Base-by-base conservation (phyloP, 495 filamentous ascomycete species). In the Neurospora africana region DNA sequence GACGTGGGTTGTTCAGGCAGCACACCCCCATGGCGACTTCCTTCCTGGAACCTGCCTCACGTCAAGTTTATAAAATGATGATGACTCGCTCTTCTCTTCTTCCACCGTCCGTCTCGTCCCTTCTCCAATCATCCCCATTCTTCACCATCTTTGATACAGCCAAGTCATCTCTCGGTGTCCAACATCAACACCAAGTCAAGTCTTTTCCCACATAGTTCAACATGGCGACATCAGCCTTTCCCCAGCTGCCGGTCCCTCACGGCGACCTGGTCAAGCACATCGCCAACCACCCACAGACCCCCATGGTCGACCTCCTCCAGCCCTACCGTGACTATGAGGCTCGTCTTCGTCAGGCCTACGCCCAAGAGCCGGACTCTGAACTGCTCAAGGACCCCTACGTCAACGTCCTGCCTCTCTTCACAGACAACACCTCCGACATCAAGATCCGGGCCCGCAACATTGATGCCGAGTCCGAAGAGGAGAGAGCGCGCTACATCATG, bases 351-450 rank as follows among this genome's bases (percentile, higher is more conserved):
- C 88, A 90, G 76, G 78, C 89, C 35, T 95, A 89, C 76, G 92
- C 92, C 43, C 92, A 94, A 79, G 82, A 91, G 13, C 88, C 89
- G 3, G 77, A 82, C 27, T 85, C 92, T 74, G 80, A 86, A 13
- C 78, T 84, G 44, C 80, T 92, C 27, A 79, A 87, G 44, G 86
- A 92, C 74, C 85, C 86, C 30, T 76, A 85, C 70, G 80, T 90
- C 79, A 96, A 93, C 76, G 78, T 91, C 37, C 81, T 93, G 9
- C 91, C 92, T 9, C 76, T 96, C 27, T 94, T 91, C 77, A 85
- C 84, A 70, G 82, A 85, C 2, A 81, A 85, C 74, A 88, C 90
- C 35, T 70, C 80, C 0, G 76, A 81, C 15, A 75, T 93, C 76
- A 89, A 83, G 74, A 84, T 89, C 69, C 86, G 89, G 35, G 91